Evolutionary conservation across 148 eudicot species (phyloP), one percentile per base, ranked within the genome.

Genomic region (Chenopodium suecicum): DNA sequence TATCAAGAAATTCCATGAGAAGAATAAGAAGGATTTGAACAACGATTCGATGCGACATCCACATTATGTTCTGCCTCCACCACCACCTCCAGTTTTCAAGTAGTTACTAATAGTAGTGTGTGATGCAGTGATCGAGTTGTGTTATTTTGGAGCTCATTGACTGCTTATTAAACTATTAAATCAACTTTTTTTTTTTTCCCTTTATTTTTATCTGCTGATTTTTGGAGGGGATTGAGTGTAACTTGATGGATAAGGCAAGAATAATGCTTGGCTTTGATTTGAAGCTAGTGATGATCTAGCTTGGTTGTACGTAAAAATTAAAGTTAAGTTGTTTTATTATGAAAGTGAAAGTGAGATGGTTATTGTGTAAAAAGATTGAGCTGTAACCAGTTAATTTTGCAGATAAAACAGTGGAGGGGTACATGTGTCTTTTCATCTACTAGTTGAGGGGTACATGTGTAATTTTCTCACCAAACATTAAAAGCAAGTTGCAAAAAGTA

Each of bases 1-100:
- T 41, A 88, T 88, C 77, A 88, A 86, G 84, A 86, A 82, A 78
- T 88, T 88, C 71, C 90, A 88, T 86, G 88, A 88, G 87, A 88
- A 88, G 76, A 86, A 84, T 60, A 77, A 80, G 84, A 86, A 83
- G 16, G 88, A 86, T 71, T 44, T 80, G 29, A 84, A 84, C 10
- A 82, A 86, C 73, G 90, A 86, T 46, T 88, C 90, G 0, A 84
- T 19, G 80, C 80, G 90, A 16, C 71, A 82, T 48, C n/a, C 78
- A 0, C 44, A 44, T 63, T 84, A 72, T 64, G 82, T 82, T 7
- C 67, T 83, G 81, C 88, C 88, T 71, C 90, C 90, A 4, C 83
- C 90, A 46, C 87, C 88, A 25, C 82, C 41, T 52, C 70, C 75
- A 41, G 50, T 70, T 37, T 70, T 70, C 48, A 70, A 70, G 50